A percentile compares a stretch with the other conserved stretches of the same genome.
Evolutionary conservation across 768 basidiomycete genomes (phyloP).

Genomic region (Boletus rufocinnamomeus): DNA sequence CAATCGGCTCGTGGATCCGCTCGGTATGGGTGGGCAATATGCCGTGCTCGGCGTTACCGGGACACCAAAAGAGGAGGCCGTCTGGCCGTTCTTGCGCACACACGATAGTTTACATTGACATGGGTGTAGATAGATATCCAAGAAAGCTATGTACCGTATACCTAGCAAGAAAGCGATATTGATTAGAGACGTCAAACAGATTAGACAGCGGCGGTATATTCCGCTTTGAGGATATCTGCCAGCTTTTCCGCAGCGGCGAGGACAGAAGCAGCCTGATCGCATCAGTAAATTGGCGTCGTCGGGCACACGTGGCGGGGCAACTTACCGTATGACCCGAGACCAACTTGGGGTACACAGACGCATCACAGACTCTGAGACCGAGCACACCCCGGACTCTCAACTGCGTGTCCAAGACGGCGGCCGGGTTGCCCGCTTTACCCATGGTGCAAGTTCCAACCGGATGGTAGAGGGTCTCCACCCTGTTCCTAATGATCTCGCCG

Average conservation of each 20-base stretch:
- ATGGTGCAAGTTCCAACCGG: constrained; percentile 42
- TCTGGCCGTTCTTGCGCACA: constrained; percentile 36
- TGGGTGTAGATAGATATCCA: not conserved
- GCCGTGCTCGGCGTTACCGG: constrained; percentile 64
- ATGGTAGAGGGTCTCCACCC: constrained; percentile 46
- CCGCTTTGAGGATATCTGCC: constrained; percentile 36
- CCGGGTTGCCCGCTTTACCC: constrained; percentile 40
- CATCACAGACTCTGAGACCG: constrained; percentile 49
- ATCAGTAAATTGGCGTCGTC: not conserved
- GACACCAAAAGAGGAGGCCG: constrained; percentile 11
- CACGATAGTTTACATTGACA: not conserved
- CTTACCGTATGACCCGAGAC: constrained; percentile 48
- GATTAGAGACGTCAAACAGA: not conserved
- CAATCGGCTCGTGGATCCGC: constrained; percentile 69
- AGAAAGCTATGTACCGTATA: not conserved
- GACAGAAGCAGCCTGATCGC: constrained; percentile 29
- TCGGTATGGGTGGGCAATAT: constrained; percentile 89
- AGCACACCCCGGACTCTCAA: constrained; percentile 45
- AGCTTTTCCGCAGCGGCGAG: constrained; percentile 39
- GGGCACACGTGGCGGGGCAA: not conserved
- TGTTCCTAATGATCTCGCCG: constrained; percentile 33
- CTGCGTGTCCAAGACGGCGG: constrained; percentile 46
- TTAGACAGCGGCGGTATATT: constrained; percentile 9
- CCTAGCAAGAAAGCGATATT: not conserved
- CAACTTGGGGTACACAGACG: constrained; percentile 46